Evolutionary conservation across 2,329 filamentous ascomycete genomes (phyloP).

Genomic region (Fusarium coffeatum): DNA sequence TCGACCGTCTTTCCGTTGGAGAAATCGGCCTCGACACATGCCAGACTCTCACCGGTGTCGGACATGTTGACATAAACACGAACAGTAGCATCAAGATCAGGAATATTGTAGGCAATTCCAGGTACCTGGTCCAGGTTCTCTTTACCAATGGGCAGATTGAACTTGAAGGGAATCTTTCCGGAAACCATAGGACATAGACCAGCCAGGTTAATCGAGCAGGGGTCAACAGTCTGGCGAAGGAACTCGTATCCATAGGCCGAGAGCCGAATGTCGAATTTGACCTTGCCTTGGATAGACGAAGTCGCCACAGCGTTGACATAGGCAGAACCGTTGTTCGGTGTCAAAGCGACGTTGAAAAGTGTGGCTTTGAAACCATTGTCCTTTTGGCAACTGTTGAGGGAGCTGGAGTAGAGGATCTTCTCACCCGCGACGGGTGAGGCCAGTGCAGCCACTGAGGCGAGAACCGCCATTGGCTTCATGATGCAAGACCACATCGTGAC

Average conservation of each 20-base stretch:
- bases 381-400: conserved; percentile 84
- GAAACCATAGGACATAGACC: conserved; percentile 93
- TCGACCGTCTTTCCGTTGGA: conserved; percentile 95
- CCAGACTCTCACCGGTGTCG: conserved; percentile 70
- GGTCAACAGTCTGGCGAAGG: conserved; percentile 75
- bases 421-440: conserved; percentile 66
- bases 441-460: conserved; percentile 59
- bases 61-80: conserved; percentile 83
- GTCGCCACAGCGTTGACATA: conserved; percentile 81
- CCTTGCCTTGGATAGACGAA: conserved; percentile 83
- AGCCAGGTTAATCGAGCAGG: conserved; percentile 75
- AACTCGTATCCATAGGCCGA: conserved; percentile 85
- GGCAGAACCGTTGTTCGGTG: conserved; percentile 78
- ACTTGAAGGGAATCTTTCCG: conserved; percentile 80
- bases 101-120: conserved; percentile 86
- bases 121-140: conserved; percentile 75
- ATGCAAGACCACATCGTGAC: conserved; percentile 61
- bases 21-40: conserved; percentile 87
- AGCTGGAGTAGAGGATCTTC: conserved; percentile 81
- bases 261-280: conserved; percentile 80
- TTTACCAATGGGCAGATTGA: conserved; percentile 71
- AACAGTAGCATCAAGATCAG: conserved; percentile 89
- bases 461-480: conserved; percentile 58
- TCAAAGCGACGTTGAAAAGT: conserved; percentile 87
- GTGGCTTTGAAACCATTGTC: conserved; percentile 89